phyloP scores from a whole-genome alignment of 202 grass and related monocot genomes.

The Panicum virgatum region DNA sequence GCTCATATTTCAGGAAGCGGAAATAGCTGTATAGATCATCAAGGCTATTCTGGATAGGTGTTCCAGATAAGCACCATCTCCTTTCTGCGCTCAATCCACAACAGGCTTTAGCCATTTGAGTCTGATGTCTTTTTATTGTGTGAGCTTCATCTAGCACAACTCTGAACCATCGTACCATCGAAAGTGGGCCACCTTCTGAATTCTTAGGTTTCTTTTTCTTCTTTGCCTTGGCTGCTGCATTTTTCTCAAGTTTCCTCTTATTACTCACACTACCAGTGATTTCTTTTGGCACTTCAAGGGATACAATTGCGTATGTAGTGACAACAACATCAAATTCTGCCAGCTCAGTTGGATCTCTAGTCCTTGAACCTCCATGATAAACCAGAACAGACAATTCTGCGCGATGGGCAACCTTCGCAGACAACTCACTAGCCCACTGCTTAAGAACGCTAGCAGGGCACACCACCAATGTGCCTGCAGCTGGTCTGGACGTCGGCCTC shows the following conservation, averaged over 20 bases:
- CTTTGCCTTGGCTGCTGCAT: constrained; percentile 30
- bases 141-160: constrained; percentile 80
- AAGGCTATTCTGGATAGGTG: constrained; percentile 67
- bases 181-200: constrained; percentile 53
- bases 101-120: constrained; percentile 66
- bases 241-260: constrained; percentile 44
- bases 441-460: constrained; percentile 68
- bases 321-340: constrained; percentile 69
- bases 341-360: constrained; percentile 53
- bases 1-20: constrained; percentile 72
- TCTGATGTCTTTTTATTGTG: constrained; percentile 65
- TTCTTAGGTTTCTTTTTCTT: constrained; percentile 34
- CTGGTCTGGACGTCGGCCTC: constrained; percentile 25
- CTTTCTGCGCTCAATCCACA: constrained; percentile 59
- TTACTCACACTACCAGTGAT: constrained; percentile 42
- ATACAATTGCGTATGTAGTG: constrained; percentile 71
- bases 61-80: constrained; percentile 85
- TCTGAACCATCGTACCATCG: constrained; percentile 70
- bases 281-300: constrained; percentile 67
- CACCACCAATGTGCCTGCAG: constrained; percentile 68
- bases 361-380: constrained; percentile 69
- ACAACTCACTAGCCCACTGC: constrained; percentile 70
- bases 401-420: constrained; percentile 45
- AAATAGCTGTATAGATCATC: constrained; percentile 80
- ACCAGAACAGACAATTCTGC: constrained; percentile 69